Evolutionary conservation across 73 alveolate genomes (phyloP).

Genomic region (Vitrella brassicaformis): DNA sequence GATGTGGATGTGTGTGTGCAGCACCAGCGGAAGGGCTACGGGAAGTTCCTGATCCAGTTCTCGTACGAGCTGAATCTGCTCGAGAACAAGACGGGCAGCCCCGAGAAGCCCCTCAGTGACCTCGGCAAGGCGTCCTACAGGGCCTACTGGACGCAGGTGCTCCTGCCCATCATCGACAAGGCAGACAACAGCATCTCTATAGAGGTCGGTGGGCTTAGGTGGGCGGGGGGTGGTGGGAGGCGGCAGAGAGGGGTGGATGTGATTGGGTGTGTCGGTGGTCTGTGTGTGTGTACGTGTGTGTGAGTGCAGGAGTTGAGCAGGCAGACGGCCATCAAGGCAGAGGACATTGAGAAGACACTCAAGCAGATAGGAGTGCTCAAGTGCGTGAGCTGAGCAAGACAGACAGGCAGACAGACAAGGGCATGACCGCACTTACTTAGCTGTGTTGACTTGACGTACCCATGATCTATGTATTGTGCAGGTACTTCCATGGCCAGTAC

Average conservation of each 20-base stretch:
- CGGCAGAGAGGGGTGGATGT: not conserved
- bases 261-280: constrained; percentile 9
- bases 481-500: too few species aligned
- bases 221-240: not conserved
- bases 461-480: too few species aligned
- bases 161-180: not conserved
- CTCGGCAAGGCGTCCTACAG: constrained; percentile 76
- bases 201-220: not conserved
- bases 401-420: too few species aligned
- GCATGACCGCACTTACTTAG: too few species aligned
- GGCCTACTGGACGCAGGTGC: not conserved
- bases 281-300: not conserved
- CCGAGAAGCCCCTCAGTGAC: constrained; percentile 84
- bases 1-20: not conserved
- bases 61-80: constrained; percentile 69
- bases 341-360: not conserved
- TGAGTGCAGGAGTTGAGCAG: not conserved
- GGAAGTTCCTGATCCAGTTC: constrained; percentile 85
- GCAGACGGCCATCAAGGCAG: not conserved
- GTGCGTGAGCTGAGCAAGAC: too few species aligned
- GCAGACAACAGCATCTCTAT: not conserved
- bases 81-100: constrained; percentile 78
- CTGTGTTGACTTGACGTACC: too few species aligned
- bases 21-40: constrained; percentile 91
- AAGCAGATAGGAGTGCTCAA: not conserved